phyloP scores from a whole-genome alignment of 2,329 filamentous ascomycete genomes.

The Trichoderma atrobrunneum region DNA sequence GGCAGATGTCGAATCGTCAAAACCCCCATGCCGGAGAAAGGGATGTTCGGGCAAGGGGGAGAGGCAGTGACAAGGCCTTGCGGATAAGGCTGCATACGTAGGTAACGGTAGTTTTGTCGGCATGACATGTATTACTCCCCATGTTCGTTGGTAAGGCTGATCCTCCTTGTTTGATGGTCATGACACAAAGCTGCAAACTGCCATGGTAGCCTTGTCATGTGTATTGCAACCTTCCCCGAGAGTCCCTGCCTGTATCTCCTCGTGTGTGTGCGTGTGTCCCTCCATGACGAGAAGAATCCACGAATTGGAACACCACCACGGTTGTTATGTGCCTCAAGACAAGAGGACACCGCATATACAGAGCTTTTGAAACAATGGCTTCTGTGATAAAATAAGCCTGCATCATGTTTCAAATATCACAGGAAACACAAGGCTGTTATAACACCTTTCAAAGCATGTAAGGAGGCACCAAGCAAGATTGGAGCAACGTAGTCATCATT shows the following conservation, averaged over 20 bases:
- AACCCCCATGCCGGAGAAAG: neutral
- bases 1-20: neutral
- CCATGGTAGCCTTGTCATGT: neutral
- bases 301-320: neutral
- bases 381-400: neutral
- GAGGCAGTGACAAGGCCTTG: neutral
- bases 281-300: neutral
- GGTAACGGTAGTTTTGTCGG: neutral
- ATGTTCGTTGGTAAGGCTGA: neutral
- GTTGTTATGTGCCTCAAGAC: neutral
- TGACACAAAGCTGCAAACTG: neutral
- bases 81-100: constrained; percentile 1
- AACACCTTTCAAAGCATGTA: neutral
- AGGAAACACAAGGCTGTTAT: neutral
- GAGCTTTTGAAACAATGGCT: neutral
- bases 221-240: neutral
- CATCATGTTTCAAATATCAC: neutral
- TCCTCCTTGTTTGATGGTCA: neutral
- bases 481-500: constrained; percentile 7
- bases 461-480: neutral
- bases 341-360: neutral
- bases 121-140: neutral
- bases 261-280: neutral
- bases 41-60: neutral
- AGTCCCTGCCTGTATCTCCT: neutral